A percentile compares a stretch with the other conserved stretches of the same genome.
Conservation (phyloP, 352 stramenopile species). For the Blastocystis sp. region DNA sequence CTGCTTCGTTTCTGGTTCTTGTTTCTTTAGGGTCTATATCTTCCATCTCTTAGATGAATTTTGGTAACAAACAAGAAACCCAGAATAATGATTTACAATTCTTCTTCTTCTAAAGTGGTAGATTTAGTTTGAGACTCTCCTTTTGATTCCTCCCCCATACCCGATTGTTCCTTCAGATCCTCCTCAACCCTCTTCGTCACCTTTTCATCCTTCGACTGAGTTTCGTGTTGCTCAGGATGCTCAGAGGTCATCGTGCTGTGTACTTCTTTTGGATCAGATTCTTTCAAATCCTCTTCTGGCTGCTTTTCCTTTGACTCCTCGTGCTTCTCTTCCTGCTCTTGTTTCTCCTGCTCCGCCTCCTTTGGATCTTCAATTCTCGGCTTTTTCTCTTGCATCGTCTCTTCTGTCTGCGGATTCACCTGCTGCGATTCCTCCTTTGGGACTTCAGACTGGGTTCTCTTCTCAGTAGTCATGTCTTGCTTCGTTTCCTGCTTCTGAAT, state of each 20-base stretch:
- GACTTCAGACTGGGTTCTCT: too few species aligned
- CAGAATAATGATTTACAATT: slow-evolving; percentile 16
- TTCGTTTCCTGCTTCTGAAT: not conserved
- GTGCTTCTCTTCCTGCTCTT: not conserved
- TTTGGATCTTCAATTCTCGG: not conserved
- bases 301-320: not conserved
- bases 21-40: not conserved
- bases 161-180: too few species aligned
- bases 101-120: slow-evolving; percentile 12
- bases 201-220: too few species aligned
- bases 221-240: too few species aligned
- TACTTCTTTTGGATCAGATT: not conserved
- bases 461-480: too few species aligned
- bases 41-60: not conserved
- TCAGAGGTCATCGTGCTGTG: too few species aligned
- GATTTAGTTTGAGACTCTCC: not conserved
- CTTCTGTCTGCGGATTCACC: not conserved
- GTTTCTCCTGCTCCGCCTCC: not conserved
- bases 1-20: not conserved
- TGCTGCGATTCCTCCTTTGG: not conserved
- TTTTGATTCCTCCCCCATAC: not conserved
- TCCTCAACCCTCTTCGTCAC: too few species aligned
- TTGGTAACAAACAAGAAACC: not conserved
- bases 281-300: not conserved
- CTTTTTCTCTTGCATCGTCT: not conserved